Base-by-base conservation (phyloP, 1,284 basidiomycete species). In the Spongispora temasekensis region DNA sequence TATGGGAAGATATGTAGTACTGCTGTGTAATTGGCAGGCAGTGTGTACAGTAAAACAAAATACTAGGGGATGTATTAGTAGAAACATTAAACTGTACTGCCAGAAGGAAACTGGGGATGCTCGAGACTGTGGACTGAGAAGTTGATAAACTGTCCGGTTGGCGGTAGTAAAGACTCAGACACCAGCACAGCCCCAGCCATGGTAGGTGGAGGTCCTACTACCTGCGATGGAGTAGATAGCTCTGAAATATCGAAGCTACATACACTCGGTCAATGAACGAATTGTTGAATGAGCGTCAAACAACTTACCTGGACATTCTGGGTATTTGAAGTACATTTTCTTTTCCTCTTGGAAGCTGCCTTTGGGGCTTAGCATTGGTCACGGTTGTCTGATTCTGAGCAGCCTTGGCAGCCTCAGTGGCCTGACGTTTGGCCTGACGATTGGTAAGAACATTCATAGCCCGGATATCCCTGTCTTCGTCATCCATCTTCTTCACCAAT, bases 401-500 rank as follows among this genome's bases (percentile, higher is more conserved):
- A 4, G 28, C 35, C 56, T 57, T 57, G 35, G 35, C 23, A 25
- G 48, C 50, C 0, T 52, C 37, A 19, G 28, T 57, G 34, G 37
- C 56, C n/a, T 42, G 17, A 9, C 9, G 9, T n/a, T 57, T 57
- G 30, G 56, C n/a, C n/a, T 42, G 17, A 9, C 9, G 9, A 30
- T 57, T 57, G 30, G 56, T 27, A 5, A 57, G 56, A 3, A 5
- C 9, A 46, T 57, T 57, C 35, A 40, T 42, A 25, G 48, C 48
- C 3, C 3, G 13, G 35, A 23, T 40, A 42, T 31, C 37, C 30
- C 10, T 58, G 1, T 59, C 23, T 21, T 59, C 35, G 2, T 56
- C 25, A 25, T 56, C 54, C 6, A 59, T 15, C 19, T 28, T 52
- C 32, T 50, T 59, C 21, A 61, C 56, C 23, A 61, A n/a, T 0